A percentile compares a stretch with the other conserved stretches of the same genome.
These are phyloP conservation scores for Fusarium redolens DNA, from an alignment of 2,329 filamentous ascomycete genomes.

Conservation along the genomic window DNA sequence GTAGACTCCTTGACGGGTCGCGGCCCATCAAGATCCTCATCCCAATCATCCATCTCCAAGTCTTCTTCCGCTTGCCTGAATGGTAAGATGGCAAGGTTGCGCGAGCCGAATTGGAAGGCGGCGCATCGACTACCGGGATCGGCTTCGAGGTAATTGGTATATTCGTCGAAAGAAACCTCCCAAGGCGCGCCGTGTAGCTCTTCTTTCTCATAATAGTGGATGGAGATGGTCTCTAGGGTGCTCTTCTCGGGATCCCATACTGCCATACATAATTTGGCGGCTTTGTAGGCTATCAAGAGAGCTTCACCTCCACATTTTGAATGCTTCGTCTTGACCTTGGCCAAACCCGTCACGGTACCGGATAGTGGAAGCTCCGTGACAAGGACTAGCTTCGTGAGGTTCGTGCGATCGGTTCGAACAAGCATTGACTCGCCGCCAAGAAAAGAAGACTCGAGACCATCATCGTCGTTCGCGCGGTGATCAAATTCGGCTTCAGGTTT, in stretches of 20 bases:
- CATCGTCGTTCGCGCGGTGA: conserved; percentile 67
- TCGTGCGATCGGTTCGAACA: conserved; percentile 70
- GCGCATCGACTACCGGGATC: conserved; percentile 95
- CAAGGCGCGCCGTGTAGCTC: conserved; percentile 86
- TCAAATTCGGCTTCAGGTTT: conserved; percentile 62
- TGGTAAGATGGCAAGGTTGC: conserved; percentile 91
- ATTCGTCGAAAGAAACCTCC: conserved; percentile 79
- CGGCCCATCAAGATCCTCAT: conserved; percentile 81
- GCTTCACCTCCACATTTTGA: conserved; percentile 86
- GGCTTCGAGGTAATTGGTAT: conserved; percentile 83
- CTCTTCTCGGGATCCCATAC: conserved; percentile 91
- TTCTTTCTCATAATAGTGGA: conserved; percentile 98
- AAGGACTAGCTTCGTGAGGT: conserved; percentile 82
- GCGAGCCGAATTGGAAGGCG: conserved; percentile 88
- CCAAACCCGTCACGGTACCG: conserved; percentile 86
- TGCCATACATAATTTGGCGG: conserved; percentile 91
- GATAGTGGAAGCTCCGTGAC: conserved; percentile 85
- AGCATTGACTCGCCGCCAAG: conserved; percentile 71
- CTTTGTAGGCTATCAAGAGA: conserved; percentile 84
- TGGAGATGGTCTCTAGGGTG: conserved; percentile 86
- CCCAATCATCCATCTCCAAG: conserved; percentile 91
- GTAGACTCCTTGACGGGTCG: conserved; percentile 62
- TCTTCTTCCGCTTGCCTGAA: conserved; percentile 90
- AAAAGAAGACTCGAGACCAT: conserved; percentile 74
- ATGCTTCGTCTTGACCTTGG: conserved; percentile 76